Percentiles rank a stretch among this genome's conserved stretches.
phyloP scores from a whole-genome alignment of 2,329 filamentous ascomycete species.

The Pseudogymnoascus sp. region DNA sequence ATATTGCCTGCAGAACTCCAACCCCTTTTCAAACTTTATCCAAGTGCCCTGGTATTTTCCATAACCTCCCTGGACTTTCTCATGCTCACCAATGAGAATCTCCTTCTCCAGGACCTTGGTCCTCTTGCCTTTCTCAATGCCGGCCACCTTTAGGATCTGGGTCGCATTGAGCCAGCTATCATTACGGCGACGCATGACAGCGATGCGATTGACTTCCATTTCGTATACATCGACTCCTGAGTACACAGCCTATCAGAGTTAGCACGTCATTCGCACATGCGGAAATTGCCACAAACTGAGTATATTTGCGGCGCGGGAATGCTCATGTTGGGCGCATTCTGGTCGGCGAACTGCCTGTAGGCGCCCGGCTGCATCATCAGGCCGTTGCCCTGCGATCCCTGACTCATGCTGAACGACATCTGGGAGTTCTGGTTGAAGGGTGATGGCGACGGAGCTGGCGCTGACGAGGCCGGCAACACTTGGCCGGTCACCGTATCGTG shows the following conservation, averaged over 20 bases:
- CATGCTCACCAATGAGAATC: conserved; percentile 90
- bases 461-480: neutral
- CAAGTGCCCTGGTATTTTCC: conserved; percentile 99
- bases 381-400: conserved; percentile 25
- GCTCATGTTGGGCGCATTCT: conserved; percentile 19
- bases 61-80: conserved; percentile 97
- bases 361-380: conserved; percentile 27
- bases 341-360: conserved; percentile 24
- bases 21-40: conserved; percentile 88
- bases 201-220: conserved; percentile 90
- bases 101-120: conserved; percentile 98
- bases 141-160: conserved; percentile 94
- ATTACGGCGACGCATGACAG: conserved; percentile 89
- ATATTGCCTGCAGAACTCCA: conserved; percentile 81
- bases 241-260: conserved; percentile 63
- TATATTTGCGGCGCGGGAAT: conserved; percentile 47
- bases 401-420: conserved; percentile 29
- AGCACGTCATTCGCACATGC: neutral
- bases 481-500: neutral
- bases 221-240: conserved; percentile 96
- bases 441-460: neutral
- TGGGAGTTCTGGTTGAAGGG: conserved; percentile 7
- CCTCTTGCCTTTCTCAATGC: conserved; percentile 93
- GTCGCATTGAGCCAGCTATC: conserved; percentile 98
- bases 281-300: conserved; percentile 39